phyloP scores from a whole-genome alignment of 192 early-diverging fungal genomes.

The Coemansia sp. region DNA sequence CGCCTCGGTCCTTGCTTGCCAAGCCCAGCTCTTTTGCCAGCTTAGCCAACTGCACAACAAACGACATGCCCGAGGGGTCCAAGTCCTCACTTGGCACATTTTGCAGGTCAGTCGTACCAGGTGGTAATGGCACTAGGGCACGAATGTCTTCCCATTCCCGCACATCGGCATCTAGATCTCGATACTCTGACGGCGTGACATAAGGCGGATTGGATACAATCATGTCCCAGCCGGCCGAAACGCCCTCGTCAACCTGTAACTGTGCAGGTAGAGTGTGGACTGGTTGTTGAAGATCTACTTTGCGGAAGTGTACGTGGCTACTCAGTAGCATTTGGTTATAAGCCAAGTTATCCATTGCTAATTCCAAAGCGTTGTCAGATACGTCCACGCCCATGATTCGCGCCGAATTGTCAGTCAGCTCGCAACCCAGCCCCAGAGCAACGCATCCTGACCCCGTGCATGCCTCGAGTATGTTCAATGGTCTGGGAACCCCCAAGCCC shows the following conservation, averaged over 20 bases:
- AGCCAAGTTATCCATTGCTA: constrained; percentile 64
- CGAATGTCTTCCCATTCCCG: constrained; percentile 84
- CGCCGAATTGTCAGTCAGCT: constrained; percentile 53
- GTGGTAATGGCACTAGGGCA: constrained; percentile 64
- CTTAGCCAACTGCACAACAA: constrained; percentile 36
- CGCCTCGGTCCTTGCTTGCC: neutral
- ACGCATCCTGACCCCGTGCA: constrained; percentile 92
- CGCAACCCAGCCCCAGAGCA: constrained; percentile 69
- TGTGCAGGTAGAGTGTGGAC: constrained; percentile 14
- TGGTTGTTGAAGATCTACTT: constrained; percentile 53
- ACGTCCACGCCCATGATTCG: constrained; percentile 70
- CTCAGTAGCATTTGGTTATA: constrained; percentile 30
- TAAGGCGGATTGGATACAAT: constrained; percentile 95
- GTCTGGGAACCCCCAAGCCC: neutral
- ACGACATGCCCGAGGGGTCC: constrained; percentile 34
- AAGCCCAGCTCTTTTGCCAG: constrained; percentile 25
- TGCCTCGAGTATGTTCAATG: constrained; percentile 77
- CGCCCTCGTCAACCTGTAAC: neutral
- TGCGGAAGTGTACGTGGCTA: constrained; percentile 55
- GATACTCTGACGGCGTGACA: constrained; percentile 72
- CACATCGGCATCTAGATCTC: constrained; percentile 69
- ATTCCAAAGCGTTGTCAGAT: constrained; percentile 61
- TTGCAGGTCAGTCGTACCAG: neutral
- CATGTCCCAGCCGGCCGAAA: constrained; percentile 60
- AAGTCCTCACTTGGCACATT: neutral